Percentiles rank a stretch among this genome's conserved stretches.
Evolutionary conservation across 1,284 basidiomycete species (phyloP).

Genomic region (Afroboletus lepidellus): DNA sequence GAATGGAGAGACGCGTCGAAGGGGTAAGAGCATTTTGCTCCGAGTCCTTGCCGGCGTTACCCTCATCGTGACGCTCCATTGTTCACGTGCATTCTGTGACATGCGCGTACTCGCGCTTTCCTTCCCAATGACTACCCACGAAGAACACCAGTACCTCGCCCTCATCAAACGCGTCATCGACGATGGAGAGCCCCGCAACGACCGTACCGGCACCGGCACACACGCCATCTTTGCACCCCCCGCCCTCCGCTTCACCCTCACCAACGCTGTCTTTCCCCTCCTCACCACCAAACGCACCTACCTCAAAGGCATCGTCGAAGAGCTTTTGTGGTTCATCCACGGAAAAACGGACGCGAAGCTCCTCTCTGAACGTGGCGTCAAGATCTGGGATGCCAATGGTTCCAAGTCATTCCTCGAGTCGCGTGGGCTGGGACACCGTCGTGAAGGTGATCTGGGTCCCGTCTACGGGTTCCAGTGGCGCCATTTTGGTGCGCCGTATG

Average conservation of each 20-base stretch:
- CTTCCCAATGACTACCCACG: slow-evolving; percentile 43
- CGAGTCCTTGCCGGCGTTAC: no score
- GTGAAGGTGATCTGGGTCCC: slow-evolving; percentile 92
- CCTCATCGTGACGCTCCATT: slow-evolving; percentile 16
- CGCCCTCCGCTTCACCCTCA: slow-evolving; percentile 82
- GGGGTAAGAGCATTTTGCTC: slow-evolving; percentile 2
- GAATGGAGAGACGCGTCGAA: slow-evolving; percentile 8
- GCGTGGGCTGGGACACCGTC: slow-evolving; percentile 79
- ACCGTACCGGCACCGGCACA: slow-evolving; percentile 93
- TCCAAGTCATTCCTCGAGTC: slow-evolving; percentile 84
- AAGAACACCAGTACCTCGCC: slow-evolving; percentile 85
- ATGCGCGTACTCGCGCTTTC: slow-evolving; percentile 1
- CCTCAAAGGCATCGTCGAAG: slow-evolving; percentile 87
- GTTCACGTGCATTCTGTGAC: slow-evolving; percentile 7
- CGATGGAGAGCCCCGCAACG: slow-evolving; percentile 74
- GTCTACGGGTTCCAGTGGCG: slow-evolving; percentile 99
- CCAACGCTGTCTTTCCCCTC: slow-evolving; percentile 74
- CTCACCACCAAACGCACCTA: slow-evolving; percentile 97
- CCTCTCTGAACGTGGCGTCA: slow-evolving; percentile 82
- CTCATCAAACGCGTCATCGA: slow-evolving; percentile 77
- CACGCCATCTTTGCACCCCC: slow-evolving; percentile 88
- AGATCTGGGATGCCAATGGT: slow-evolving; percentile 99
- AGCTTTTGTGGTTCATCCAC: slow-evolving; percentile 92
- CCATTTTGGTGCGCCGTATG: slow-evolving; percentile 93
- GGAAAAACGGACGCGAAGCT: slow-evolving; percentile 83